A percentile compares a stretch with the other conserved stretches of the same genome.
These are phyloP conservation scores for Phoenix dactylifera DNA, from an alignment of 176 grass and related monocot species.

Conservation along the genomic window DNA sequence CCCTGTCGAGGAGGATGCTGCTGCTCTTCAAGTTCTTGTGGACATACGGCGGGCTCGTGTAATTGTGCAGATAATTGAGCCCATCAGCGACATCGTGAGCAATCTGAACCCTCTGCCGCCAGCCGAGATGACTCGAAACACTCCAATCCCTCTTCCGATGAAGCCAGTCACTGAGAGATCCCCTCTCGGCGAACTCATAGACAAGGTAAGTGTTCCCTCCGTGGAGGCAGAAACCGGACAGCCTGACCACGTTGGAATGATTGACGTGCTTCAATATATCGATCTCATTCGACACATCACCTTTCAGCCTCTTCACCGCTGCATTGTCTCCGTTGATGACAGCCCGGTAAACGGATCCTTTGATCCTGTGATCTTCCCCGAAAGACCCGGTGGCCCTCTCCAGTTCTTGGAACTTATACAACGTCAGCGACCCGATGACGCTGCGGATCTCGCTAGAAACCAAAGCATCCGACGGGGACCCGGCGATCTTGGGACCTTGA, in stretches of 20 bases:
- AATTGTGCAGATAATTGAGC: constrained; percentile 78
- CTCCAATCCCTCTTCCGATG: constrained; percentile 3
- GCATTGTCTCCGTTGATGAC: constrained; percentile 67
- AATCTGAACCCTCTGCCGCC: constrained; percentile 57
- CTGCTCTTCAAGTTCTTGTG: constrained; percentile 78
- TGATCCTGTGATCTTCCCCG: constrained; percentile 34
- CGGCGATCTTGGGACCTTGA: constrained; percentile 23
- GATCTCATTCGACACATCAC: constrained; percentile 65
- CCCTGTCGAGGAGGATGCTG: constrained; percentile 57
- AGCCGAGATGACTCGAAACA: constrained; percentile 11
- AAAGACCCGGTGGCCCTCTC: constrained; percentile 55
- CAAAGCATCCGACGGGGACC: constrained; percentile 7
- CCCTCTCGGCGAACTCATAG: constrained; percentile 56
- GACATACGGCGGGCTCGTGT: constrained; percentile 53
- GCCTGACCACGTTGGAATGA: constrained; percentile 57
- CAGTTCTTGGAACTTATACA: constrained; percentile 55
- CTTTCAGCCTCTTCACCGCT: constrained; percentile 55
- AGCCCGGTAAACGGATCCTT: constrained; percentile 49
- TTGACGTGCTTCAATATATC: constrained; percentile 61
- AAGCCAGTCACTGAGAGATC: constrained; percentile 70
- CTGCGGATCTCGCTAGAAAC: constrained; percentile 33
- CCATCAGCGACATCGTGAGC: constrained; percentile 56
- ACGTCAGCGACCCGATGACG: constrained; percentile 45
- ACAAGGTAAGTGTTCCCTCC: constrained; percentile 61
- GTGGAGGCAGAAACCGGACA: constrained; percentile 70